Evolutionary conservation across 345 rosid species (phyloP).

Genomic region (Pistacia atlantica): DNA sequence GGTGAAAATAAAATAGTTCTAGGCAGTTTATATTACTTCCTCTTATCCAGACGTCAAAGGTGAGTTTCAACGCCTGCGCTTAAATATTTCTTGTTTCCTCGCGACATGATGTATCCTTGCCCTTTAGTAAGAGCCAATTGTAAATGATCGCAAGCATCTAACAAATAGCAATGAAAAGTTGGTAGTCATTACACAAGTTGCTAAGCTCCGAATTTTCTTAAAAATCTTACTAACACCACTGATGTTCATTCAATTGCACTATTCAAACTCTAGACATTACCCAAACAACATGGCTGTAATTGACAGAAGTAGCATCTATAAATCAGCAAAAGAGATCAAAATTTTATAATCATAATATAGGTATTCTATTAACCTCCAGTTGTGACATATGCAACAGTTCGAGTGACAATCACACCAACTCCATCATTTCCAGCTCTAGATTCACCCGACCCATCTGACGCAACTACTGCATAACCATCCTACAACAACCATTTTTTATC

Average conservation of each 20-base stretch:
- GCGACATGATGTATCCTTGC: not conserved
- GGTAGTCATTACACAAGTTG: too few relatives aligned
- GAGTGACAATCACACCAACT: constrained; percentile 69
- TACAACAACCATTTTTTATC: constrained; percentile 26
- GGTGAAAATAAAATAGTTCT: not conserved
- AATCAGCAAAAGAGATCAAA: not conserved
- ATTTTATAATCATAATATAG: not conserved
- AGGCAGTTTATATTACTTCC: not conserved
- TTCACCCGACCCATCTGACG: constrained; percentile 96
- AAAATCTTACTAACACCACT: not conserved
- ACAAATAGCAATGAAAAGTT: not conserved
- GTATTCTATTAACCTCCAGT: constrained; percentile 72
- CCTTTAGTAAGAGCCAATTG: not conserved
- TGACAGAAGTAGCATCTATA: not conserved
- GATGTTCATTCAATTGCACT: not conserved
- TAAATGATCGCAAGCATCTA: not conserved
- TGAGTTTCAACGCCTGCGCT: too few relatives aligned
- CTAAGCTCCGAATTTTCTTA: not conserved
- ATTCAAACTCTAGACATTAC: not conserved
- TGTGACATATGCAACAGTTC: constrained; percentile 96
- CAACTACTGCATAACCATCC: constrained; percentile 97
- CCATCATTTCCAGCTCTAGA: constrained; percentile 98
- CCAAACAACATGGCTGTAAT: not conserved
- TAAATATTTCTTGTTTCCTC: too few relatives aligned
- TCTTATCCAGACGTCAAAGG: not conserved